Evolutionary conservation across 257 asterid genomes (phyloP).

Genomic region (Echium plantagineum): DNA sequence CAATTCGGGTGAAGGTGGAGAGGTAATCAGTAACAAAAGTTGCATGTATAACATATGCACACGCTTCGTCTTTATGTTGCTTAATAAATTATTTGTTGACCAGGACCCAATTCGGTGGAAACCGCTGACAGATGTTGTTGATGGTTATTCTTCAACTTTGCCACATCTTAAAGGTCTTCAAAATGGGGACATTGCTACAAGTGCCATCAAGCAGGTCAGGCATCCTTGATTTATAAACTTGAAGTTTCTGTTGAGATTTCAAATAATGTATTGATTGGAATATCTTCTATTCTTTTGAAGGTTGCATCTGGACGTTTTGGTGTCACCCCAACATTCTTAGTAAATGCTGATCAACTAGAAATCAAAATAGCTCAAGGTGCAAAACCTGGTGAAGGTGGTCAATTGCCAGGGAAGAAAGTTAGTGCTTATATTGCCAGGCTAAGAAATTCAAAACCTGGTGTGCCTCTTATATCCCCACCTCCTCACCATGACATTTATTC

Average conservation of each 20-base stretch:
- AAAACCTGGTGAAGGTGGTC: slow-evolving; percentile 99
- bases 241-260: background rate
- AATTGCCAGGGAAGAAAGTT: slow-evolving; percentile 98
- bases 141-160: slow-evolving; percentile 93
- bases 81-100: slow-evolving; percentile 16
- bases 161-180: slow-evolving; percentile 99
- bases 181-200: slow-evolving; percentile 97
- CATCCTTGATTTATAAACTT: background rate
- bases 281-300: slow-evolving; percentile 29
- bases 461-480: slow-evolving; percentile 98
- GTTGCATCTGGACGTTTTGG: slow-evolving; percentile 99
- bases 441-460: slow-evolving; percentile 99
- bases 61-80: slow-evolving; percentile 4
- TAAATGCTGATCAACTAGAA: slow-evolving; percentile 90
- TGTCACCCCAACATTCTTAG: slow-evolving; percentile 97
- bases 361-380: slow-evolving; percentile 99
- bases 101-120: slow-evolving; percentile 99
- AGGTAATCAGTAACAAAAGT: slow-evolving; percentile 37
- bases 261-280: background rate
- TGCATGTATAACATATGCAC: background rate
- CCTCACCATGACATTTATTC: slow-evolving; percentile 99
- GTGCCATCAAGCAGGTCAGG: slow-evolving; percentile 92
- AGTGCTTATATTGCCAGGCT: slow-evolving; percentile 95
- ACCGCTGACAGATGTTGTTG: slow-evolving; percentile 91
- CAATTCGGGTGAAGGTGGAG: slow-evolving; percentile 99